Evolutionary conservation across 129 eudicot species (phyloP), one percentile per base, ranked within the genome.

Genomic region (Centella asiatica): DNA sequence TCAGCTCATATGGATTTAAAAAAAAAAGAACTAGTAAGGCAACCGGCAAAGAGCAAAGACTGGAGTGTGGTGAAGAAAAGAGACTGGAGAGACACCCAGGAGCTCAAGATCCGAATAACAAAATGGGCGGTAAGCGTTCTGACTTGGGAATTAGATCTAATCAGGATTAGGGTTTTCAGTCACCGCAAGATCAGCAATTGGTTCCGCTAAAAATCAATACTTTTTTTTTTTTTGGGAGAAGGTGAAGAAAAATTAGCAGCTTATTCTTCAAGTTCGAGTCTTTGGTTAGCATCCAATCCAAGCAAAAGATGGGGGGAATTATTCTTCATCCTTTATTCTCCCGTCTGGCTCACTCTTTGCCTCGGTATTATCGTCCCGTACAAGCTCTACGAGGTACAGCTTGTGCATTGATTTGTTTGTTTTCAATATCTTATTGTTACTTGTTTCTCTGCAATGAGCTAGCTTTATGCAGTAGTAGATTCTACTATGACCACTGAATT

Each of bases 221-320:
- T 42, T 42, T 15, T 42, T 42, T 14, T 36, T 6, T 37, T 37
- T 37, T 4, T 37, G 3, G 11, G 11, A 47, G 44, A 29, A 51
- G 37, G 23, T 2, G 88, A 59, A 52, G 66, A 57, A 32, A 71
- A 68, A 33, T 65, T 37, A 72, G 57, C 34, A 51, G 65, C 68
- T 20, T 55, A 20, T 36, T 47, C 48, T 24, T 49, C 67, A 26
- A 75, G 69, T 37, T 52, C 77, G 52, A 79, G 73, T 73, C 67
- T 71, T 59, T 90, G 98, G 98, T 67, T 90, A 27, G 81, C 95
- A 70, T 46, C 80, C 40, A 80, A 92, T 76, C 94, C 86, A n/a
- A 87, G 98, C 84, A 87, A 92, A 59, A 74, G 95, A 80, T 87
- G 98, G 98, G 95, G 85, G 7, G 95, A 92, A 68, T 18, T 87